Base-by-base conservation (phyloP, 2,329 filamentous ascomycete species). In the Scytalidium sp. region DNA sequence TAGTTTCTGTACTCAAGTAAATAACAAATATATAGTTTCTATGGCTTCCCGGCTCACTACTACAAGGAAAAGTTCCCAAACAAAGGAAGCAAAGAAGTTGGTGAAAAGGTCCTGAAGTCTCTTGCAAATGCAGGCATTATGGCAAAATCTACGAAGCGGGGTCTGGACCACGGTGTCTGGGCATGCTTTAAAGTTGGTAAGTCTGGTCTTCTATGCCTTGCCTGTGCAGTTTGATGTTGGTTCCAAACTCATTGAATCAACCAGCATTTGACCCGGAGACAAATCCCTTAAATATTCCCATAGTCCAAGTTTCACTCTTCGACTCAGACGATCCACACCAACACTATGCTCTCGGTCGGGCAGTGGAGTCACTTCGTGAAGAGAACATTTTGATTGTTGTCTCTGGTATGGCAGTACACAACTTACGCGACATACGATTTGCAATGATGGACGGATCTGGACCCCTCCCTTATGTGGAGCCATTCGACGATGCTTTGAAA, bases 141-240 rank as follows among this genome's bases (percentile, higher is more conserved):
- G 47, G 78, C 80, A 1, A 70, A 80, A 52, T 78, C 78, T 2
- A 77, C 83, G 0, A 75, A 79, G 42, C 73, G 87, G 39, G 87
- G 87, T 0, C 72, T 90, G 1, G 87, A 91, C 60, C 88, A 91
- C 62, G 88, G 88, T 19, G 85, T 90, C 20, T 91, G 85, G 75
- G 84, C 80, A 1, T 80, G 81, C 10, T 90, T 90, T 64, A 78
- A 72, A 54, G 75, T 77, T 17, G 65, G 65, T 67, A 45, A 56
- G 60, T 50, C n/a, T 32, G 6, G 17, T 36, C 13, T 9, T n/a
- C 32, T 15, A 36, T n/a, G 32, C 13, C 25, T 27, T 27, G 7
- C 25, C n/a, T n/a, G n/a, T n/a, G 20, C 29, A 23, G 9, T 21
- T 19, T 46, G 19, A 13, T 22, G 3, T 19, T 19, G 32, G 4